Base-by-base conservation (phyloP, 2,329 filamentous ascomycete species). In the Coniosporium uncinatum region DNA sequence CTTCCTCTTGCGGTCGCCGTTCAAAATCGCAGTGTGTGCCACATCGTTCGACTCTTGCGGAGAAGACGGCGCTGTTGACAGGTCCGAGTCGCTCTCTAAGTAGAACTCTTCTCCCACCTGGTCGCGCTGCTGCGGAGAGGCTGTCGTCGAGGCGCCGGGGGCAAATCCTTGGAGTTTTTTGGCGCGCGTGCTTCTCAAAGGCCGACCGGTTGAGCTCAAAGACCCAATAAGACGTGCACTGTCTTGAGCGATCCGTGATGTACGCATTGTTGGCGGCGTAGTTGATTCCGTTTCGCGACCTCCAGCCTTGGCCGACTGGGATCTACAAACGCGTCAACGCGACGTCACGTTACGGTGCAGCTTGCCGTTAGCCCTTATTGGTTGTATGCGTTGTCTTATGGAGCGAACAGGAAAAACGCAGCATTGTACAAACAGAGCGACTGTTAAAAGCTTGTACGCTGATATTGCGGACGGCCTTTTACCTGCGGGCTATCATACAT, bases 241-340 rank as follows among this genome's bases (percentile, higher is more conserved):
- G 5, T 46, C 44, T n/a, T 22, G 27, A 14, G 44, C 36, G 11
- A 46, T 36, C 14, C 42, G 36, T 6, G 44, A 46, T 13, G 44
- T 46, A 5, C 37, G 42, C 44, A 46, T 46, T 36, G 22, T 21
- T n/a, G n/a, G n/a, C n/a, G n/a, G n/a, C n/a, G n/a, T n/a, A n/a
- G n/a, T n/a, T n/a, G n/a, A n/a, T n/a, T n/a, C n/a, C n/a, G n/a
- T n/a, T n/a, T n/a, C n/a, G n/a, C n/a, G n/a, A n/a, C n/a, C n/a
- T n/a, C n/a, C n/a, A n/a, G n/a, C n/a, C n/a, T n/a, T n/a, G n/a
- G n/a, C n/a, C n/a, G n/a, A n/a, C n/a, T n/a, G n/a, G n/a, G n/a
- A n/a, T n/a, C n/a, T n/a, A n/a, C n/a, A n/a, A n/a, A n/a, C n/a
- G n/a, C n/a, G n/a, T n/a, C n/a, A n/a, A n/a, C n/a, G n/a, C n/a